Evolutionary conservation across 1,139 yeast species (phyloP), one percentile per base, ranked within the genome.

Genomic region (Zygosaccharomyces pseudobailii): DNA sequence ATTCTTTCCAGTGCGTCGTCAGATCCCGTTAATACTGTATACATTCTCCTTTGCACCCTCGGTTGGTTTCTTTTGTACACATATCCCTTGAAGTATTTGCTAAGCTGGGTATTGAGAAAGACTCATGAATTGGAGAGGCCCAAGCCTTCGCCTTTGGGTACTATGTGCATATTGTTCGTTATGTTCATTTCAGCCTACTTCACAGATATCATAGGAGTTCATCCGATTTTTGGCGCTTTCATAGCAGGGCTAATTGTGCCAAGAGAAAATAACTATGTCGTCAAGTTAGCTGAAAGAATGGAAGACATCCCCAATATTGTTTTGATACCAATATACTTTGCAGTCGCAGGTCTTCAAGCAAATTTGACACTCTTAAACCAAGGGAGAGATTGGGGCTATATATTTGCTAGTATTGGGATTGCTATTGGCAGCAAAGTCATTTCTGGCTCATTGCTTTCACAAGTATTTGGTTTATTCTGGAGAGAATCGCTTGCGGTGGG

Each of bases 141-240:
- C 6, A 84, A 84, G 4, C 88, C 92, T 3, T 80, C 87, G 1
- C 84, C 84, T 49, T 57, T 76, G 35, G 79, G 82, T 46, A 80
- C 84, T 57, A 68, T 82, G 60, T 60, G 78, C 34, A 78, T 84
- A 33, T 59, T 85, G 42, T 59, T 78, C 13, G 58, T 78, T 52
- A 82, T 80, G 51, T 78, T 85, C 53, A 67, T 76, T 3, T 83
- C 90, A 3, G 79, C 94, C 1, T 86, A 85, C 66, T 84, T 78
- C 64, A 86, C 94, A 2, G 89, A 84, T 63, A 82, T 84, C 48
- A 82, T 85, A 53, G 94, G 94, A 3, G 90, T 84, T 8, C 89
- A 83, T 62, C 82, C 88, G 0, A 85, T 86, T 59, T 86, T 86
- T 63, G 95, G 94, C 35, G 90, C 92, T 0, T 85, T 85, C 62